Conservation (phyloP, 2,329 filamentous ascomycete species). For the Sarocladium kiliense region DNA sequence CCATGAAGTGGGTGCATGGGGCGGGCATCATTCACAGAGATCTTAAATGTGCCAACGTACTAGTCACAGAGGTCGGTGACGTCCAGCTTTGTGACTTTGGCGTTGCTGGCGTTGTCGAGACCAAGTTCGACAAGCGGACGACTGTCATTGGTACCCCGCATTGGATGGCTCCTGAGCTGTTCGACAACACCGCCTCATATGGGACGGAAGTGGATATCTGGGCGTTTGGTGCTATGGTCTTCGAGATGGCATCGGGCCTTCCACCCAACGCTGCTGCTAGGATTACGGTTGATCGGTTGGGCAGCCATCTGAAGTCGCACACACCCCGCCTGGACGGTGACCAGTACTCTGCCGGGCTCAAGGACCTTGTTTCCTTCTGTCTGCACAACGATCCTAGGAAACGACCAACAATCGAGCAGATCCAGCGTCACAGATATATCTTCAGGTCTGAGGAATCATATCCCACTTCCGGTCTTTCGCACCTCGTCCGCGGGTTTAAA, state of each 20-base stretch:
- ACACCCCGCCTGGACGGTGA: slow-evolving; percentile 67
- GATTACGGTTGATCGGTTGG: slow-evolving; percentile 42
- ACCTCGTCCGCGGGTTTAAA: slow-evolving; percentile 67
- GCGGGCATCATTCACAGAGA: slow-evolving; percentile 67
- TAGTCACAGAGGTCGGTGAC: slow-evolving; percentile 69
- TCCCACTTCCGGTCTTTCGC: slow-evolving; percentile 57
- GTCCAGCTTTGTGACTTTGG: slow-evolving; percentile 85
- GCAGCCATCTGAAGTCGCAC: slow-evolving; percentile 53
- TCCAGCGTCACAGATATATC: slow-evolving; percentile 67
- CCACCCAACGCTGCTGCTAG: slow-evolving; percentile 63
- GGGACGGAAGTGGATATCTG: slow-evolving; percentile 75
- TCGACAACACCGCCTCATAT: slow-evolving; percentile 59
- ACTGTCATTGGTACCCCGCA: slow-evolving; percentile 80
- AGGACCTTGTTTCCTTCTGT: slow-evolving; percentile 67
- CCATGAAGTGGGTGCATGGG: slow-evolving; percentile 62
- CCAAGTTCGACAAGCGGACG: slow-evolving; percentile 68
- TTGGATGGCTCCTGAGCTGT: slow-evolving; percentile 82
- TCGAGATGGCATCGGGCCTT: slow-evolving; percentile 73
- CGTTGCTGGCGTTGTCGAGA: slow-evolving; percentile 73
- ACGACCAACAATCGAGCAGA: slow-evolving; percentile 63
- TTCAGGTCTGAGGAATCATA: slow-evolving; percentile 56
- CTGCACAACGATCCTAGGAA: slow-evolving; percentile 63
- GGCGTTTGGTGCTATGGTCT: slow-evolving; percentile 78
- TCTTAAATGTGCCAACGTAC: slow-evolving; percentile 73
- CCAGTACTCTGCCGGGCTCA: slow-evolving; percentile 63